Evolutionary conservation across 1,284 basidiomycete species (phyloP), one percentile per base, ranked within the genome.

Genomic region (Heliocybe sulcata): DNA sequence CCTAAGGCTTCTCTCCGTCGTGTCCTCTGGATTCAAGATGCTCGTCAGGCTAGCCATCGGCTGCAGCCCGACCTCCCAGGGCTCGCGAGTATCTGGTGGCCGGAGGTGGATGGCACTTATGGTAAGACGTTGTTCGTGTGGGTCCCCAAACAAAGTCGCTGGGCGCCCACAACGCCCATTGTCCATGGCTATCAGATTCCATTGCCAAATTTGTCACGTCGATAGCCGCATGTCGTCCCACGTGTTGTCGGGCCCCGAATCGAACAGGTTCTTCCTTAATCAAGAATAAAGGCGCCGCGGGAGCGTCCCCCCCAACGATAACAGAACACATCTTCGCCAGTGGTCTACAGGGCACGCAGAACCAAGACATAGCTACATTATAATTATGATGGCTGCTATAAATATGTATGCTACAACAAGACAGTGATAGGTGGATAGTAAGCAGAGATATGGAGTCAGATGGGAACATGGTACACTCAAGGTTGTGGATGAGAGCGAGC

Each of bases 141-240:
- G 47, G 47, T 49, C 47, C 47, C 42, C 47, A 49, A 49, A 49
- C 47, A 49, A 49, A 49, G 47, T 4, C 23, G 23, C 47, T 49
- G 12, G 23, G 47, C 47, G 47, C 47, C 47, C 23, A 25, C 47
- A 8, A 25, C 23, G 23, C 23, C 47, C 47, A 49, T 49, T 49
- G 47, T 49, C 22, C 47, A 11, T 20, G 29, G 23, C 47, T 49
- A 49, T 49, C 47, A 29, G 47, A 49, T 49, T 22, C n/a, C n/a
- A 3, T 26, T 49, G 23, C 47, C 27, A 8, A 29, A 49, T 49
- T 49, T 49, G 47, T 42, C 12, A 42, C 4, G 12, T 42, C 19
- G 38, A 6, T 16, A 42, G 38, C 38, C 38, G 38, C 38, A 42
- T 42, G 38, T 42, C 19, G 12, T n/a, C 3, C 6, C 38, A 42